Evolutionary conservation across 345 rosid genomes (phyloP).

Genomic region (Brassica incana): DNA sequence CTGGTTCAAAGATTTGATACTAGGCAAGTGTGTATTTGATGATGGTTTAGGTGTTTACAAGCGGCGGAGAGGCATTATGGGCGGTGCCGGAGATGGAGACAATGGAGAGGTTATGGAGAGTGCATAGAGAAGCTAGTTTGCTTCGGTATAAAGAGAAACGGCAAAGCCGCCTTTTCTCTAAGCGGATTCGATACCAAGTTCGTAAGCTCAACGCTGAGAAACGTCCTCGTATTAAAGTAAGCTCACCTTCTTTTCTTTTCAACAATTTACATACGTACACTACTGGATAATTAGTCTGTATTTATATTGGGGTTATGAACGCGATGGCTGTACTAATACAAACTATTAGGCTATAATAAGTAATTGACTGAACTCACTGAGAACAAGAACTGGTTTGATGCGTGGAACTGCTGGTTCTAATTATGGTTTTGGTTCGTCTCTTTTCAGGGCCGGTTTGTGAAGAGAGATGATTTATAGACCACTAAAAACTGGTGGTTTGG

Average conservation of each 20-base stretch:
- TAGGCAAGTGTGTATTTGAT: conserved; percentile 2
- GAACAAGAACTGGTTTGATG: not conserved
- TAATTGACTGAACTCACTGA: not conserved
- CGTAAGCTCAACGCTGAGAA: conserved; percentile 94
- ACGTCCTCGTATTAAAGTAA: conserved; percentile 90
- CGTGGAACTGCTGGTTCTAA: conserved; percentile 1
- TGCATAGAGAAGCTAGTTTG: conserved; percentile 83
- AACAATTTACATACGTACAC: not conserved
- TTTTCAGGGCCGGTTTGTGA: conserved; percentile 46
- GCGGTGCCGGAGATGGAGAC: conserved; percentile 60
- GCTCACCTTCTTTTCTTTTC: conserved; percentile 32
- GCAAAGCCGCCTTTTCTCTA: conserved; percentile 76
- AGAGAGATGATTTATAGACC: conserved; percentile 26
- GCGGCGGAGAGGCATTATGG: conserved; percentile 47
- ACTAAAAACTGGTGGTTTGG: not conserved
- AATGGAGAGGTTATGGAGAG: conserved; percentile 44
- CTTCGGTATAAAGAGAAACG: conserved; percentile 92
- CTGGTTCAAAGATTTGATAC: not conserved
- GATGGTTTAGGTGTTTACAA: conserved; percentile 46
- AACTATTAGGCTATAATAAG: not conserved
- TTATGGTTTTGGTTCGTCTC: not conserved
- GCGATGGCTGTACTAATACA: not conserved
- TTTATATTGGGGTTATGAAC: not conserved
- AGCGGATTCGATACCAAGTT: conserved; percentile 83
- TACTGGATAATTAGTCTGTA: not conserved